Percentiles rank a stretch among this genome's conserved stretches.
Evolutionary conservation across 345 rosid genomes (phyloP).

Genomic region (Mangifera indica): DNA sequence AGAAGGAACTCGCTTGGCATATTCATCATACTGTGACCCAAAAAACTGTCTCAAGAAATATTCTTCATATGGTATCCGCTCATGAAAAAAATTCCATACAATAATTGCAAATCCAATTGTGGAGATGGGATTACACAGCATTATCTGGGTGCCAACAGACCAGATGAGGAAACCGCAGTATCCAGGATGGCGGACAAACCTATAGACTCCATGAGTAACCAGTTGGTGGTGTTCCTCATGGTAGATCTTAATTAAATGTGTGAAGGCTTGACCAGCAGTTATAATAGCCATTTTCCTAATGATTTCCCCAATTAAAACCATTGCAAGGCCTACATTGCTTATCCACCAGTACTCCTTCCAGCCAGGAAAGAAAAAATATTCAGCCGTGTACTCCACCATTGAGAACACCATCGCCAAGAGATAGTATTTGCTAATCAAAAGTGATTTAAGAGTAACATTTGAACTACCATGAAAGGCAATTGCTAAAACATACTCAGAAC

Average conservation of each 20-base stretch:
- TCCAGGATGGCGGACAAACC: slow-evolving; percentile 66
- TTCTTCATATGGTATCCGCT: slow-evolving; percentile 64
- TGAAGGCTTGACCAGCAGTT: slow-evolving; percentile 70
- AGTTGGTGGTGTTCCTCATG: slow-evolving; percentile 58
- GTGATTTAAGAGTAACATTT: slow-evolving; percentile 52
- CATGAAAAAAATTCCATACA: slow-evolving; percentile 63
- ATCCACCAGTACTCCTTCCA: slow-evolving; percentile 63
- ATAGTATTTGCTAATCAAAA: slow-evolving; percentile 58
- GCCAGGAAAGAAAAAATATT: slow-evolving; percentile 47
- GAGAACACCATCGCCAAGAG: slow-evolving; percentile 54
- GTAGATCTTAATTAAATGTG: slow-evolving; percentile 56
- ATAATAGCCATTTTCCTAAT: slow-evolving; percentile 57
- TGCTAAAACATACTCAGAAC: slow-evolving; percentile 60
- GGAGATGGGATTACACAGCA: slow-evolving; percentile 72
- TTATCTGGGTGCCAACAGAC: slow-evolving; percentile 74
- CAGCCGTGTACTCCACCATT: slow-evolving; percentile 47
- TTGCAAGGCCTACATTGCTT: slow-evolving; percentile 51
- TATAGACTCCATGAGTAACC: slow-evolving; percentile 57
- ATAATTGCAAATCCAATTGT: slow-evolving; percentile 51
- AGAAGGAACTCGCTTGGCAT: slow-evolving; percentile 51
- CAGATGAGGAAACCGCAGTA: slow-evolving; percentile 67
- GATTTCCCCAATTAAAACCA: slow-evolving; percentile 55
- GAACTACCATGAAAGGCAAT: slow-evolving; percentile 48
- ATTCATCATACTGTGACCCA: slow-evolving; percentile 52
- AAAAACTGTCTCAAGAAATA: slow-evolving; percentile 65